Base-by-base conservation (phyloP, 331 rosid species). In the Phaseolus coccineus region DNA sequence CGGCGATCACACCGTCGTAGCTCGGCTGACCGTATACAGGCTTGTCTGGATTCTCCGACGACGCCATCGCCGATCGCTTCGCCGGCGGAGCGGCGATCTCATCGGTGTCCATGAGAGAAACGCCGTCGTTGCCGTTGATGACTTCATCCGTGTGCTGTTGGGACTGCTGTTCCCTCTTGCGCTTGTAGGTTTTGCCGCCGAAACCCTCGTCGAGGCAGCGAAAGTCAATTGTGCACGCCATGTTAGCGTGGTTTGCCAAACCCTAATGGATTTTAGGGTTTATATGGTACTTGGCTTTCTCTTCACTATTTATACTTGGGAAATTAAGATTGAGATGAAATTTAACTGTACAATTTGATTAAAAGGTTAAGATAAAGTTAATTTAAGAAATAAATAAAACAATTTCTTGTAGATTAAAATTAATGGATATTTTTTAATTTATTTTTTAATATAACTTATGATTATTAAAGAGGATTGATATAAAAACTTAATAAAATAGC, bases 131-230 rank as follows among this genome's bases (percentile, higher is more conserved):
- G 8, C 16, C 69, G 6, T 1, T 70, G 47, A 48, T 44, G 78
- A 44, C 39, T n/a, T 12, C 10, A 15, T 24, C 22, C 3, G 69
- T 59, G 22, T 7, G 48, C 3, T 51, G 11, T 44, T 81, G 81
- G 6, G 89, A 85, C 64, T 77, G 76, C 56, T 71, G 80, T 33
- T 92, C 88, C 53, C 97, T 83, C 62, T 92, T 95, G 30, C 97
- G 91, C 80, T 95, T 93, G 92, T 88, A 88, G 79, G 96, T 95
- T 50, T 93, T 92, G 86, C 99, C 97, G 81, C 97, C 97, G 47
- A 95, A 93, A 12, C 97, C 99, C 68, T 95, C 99, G 37, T 92
- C 99, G 4, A 95, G 90, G 56, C 85, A 71, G 16, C 99, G 94
- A 14, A 95, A 95, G 67, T 92, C 97, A 58, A 95, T 85, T 0